Evolutionary conservation across 2,329 filamentous ascomycete genomes (phyloP), one percentile per base, ranked within the genome.

Genomic region (Colletotrichum tropicicola): DNA sequence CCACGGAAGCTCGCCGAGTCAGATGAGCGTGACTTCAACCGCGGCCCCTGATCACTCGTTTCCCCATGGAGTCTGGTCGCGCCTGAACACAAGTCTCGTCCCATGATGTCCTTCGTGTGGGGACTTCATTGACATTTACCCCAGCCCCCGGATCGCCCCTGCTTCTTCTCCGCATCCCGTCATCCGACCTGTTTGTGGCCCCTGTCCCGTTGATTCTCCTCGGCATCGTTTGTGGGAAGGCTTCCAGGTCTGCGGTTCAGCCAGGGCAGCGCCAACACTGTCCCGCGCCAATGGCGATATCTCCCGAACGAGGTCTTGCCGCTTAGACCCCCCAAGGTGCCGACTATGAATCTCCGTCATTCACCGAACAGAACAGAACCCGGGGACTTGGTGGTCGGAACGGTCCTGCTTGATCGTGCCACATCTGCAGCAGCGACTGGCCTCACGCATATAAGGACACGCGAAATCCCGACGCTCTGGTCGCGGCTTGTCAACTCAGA

Each of bases 151-250:
- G 59, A 61, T 61, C 19, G 41, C 41, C 43, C 37, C 41, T 54
- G 23, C 32, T 49, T 45, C 57, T 65, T 56, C 57, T 65, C 61
- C 61, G 57, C 57, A 65, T 54, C 45, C 44, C 61, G 48, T 54
- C 56, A 47, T 32, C 43, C 27, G 32, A 53, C 49, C 10, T 39
- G 19, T 41, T 6, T 30, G 39, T 23, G 3, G 23, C 54, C 51
- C 28, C 45, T 56, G 35, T 23, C 4, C 23, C 37, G 32, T 27
- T 48, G 13, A 15, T 30, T 41, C 4, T 49, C 51, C 17, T 61
- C 51, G 25, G 43, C 43, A 61, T 35, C 13, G 32, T 35, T 15
- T 35, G 43, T 9, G 10, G 8, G 15, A 43, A 30, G 25, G n/a
- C 12, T 48, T 25, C 51, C 58, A 43, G 21, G 6, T 28, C 5